Evolutionary conservation across 306 rosid species (phyloP), one percentile per base, ranked within the genome.

Genomic region (Rosa rugosa): DNA sequence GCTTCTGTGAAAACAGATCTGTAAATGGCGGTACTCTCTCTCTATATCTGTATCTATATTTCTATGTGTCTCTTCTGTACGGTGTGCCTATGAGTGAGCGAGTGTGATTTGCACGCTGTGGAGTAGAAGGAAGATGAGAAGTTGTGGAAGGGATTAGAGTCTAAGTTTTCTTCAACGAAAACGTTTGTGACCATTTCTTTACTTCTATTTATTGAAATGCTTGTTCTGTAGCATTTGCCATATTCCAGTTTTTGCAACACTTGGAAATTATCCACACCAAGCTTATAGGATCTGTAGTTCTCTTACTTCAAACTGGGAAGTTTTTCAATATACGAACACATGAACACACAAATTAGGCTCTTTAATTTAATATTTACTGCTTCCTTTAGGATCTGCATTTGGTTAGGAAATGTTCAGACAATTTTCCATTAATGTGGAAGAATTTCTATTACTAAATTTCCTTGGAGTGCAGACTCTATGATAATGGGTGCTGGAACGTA

Each of bases 401-500:
- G 75, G 62, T 11, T 45, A 56, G 73, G 64, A 16, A 64, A 47
- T 44, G 27, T 68, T 62, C 69, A 59, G 59, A 42, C 42, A 79
- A 63, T 50, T 81, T 72, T 64, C 69, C 18, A 69, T 51, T 80
- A 44, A 46, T 77, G 74, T 78, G 71, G 72, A 82, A 68, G 60
- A 74, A 17, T 53, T 67, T 50, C 42, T 60, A 69, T 63, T 83
- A 88, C 44, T 14, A 63, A 63, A 9, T 63, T 3, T 14, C 87
- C 88, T 86, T 80, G 90, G 86, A 64, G 88, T 88, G 83, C 88
- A 80, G 79, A 78, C 59, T 82, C 87, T 89, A 73, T 85, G 49
- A 92, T 85, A 47, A 86, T 88, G 78, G 87, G 75, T 59, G 90
- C 92, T 80, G 87, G 88, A 71, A 86, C 81, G 79, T 84, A 86